Evolutionary conservation across 83 land plant genomes (phyloP).

Genomic region (Diphasiastrum complanatum): DNA sequence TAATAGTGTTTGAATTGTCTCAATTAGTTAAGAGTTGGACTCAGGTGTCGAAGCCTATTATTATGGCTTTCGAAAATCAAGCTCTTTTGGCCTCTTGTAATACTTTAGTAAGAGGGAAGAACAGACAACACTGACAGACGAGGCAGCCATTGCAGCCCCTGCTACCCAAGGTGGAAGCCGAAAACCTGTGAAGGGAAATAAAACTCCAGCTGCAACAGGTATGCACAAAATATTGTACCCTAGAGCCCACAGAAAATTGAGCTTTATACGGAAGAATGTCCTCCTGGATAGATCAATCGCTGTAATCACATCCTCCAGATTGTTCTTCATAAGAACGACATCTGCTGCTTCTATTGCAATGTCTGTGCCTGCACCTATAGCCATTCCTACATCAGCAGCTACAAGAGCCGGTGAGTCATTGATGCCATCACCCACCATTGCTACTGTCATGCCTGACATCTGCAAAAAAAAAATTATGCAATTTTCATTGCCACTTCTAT

Average conservation of each 20-base stretch:
- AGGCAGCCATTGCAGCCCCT: constrained; percentile 74
- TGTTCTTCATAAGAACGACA: constrained; percentile 63
- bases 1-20: too few species aligned
- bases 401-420: constrained; percentile 70
- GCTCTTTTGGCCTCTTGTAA: constrained; percentile 43
- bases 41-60: too few species aligned
- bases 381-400: constrained; percentile 23
- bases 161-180: constrained; percentile 73
- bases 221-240: constrained; percentile 57
- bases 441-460: constrained; percentile 46
- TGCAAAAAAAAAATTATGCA: constrained; percentile 12
- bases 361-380: constrained; percentile 13
- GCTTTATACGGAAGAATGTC: constrained; percentile 46
- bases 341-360: constrained; percentile 44
- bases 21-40: too few species aligned
- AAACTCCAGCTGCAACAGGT: constrained; percentile 60
- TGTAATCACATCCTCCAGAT: constrained; percentile 59
- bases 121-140: constrained; percentile 63
- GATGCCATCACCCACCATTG: constrained; percentile 73
- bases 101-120: constrained; percentile 50
- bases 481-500: neutral
- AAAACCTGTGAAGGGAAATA: constrained; percentile 47
- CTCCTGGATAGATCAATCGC: constrained; percentile 30
- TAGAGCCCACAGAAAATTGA: constrained; percentile 61
- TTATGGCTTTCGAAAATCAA: too few species aligned